Percentiles rank a stretch among this genome's conserved stretches.
phyloP scores from a whole-genome alignment of 202 grass and related monocot genomes.

The Setaria viridis region DNA sequence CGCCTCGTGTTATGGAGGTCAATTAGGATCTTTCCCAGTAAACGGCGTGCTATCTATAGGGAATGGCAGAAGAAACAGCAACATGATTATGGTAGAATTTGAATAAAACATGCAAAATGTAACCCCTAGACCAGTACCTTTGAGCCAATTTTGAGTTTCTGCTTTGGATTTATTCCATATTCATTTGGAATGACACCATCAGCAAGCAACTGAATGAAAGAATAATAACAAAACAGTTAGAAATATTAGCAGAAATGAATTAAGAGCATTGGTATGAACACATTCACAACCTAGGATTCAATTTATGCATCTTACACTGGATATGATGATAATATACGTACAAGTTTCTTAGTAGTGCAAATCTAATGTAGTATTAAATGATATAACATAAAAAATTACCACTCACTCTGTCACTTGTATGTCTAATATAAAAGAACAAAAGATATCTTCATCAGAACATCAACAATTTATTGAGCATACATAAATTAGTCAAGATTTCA shows the following conservation, averaged over 20 bases:
- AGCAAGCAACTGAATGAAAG: conserved; percentile 81
- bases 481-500: not conserved
- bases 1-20: conserved; percentile 88
- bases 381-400: not conserved
- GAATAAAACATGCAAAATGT: conserved; percentile 25
- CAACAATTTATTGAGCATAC: not conserved
- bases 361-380: not conserved
- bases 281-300: conserved; percentile 3
- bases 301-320: not conserved
- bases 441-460: not conserved
- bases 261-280: not conserved
- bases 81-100: not conserved
- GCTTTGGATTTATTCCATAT: conserved; percentile 89
- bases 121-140: conserved; percentile 64
- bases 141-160: conserved; percentile 97
- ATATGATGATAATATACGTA: not conserved
- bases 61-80: conserved; percentile 42
- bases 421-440: not conserved
- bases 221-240: conserved; percentile 40
- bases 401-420: not conserved
- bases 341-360: conserved; percentile 12
- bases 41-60: conserved; percentile 80
- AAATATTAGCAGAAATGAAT: conserved; percentile 31
- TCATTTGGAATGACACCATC: conserved; percentile 99
- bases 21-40: conserved; percentile 96